These are phyloP conservation scores for Rhodotorula sp. DNA, from an alignment of 1,284 basidiomycete species.

Conservation along the genomic window DNA sequence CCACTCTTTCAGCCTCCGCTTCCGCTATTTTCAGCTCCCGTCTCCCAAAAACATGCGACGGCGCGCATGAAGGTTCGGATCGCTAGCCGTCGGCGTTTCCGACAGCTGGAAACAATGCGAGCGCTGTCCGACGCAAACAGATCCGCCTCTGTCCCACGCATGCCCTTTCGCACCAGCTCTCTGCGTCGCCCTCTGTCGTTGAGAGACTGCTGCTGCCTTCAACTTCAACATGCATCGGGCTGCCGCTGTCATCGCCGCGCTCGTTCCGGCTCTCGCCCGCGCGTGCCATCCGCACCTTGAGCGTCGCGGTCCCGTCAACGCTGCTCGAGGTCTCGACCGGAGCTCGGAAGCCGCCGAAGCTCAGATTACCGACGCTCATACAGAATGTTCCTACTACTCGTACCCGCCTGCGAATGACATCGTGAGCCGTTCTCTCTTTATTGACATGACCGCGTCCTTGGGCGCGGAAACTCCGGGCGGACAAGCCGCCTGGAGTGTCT, in stretches of 20 bases:
- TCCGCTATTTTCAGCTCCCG: neutral
- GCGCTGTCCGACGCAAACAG: no score
- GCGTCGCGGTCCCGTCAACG: slow-evolving; percentile 1
- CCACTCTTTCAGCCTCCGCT: neutral
- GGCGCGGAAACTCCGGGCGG: neutral
- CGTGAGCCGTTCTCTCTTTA: slow-evolving; percentile 6
- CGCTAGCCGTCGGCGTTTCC: no score
- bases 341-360: slow-evolving; percentile 13
- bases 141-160: no score
- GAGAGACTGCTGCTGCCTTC: no score
- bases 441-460: neutral
- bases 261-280: neutral
- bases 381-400: slow-evolving; percentile 24
- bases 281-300: neutral
- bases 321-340: slow-evolving; percentile 17
- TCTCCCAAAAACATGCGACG: neutral
- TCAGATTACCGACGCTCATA: slow-evolving; percentile 2
- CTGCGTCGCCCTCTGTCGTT: no score
- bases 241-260: neutral
- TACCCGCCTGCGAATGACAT: slow-evolving; percentile 12
- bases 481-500: neutral
- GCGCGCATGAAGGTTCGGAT: no score
- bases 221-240: neutral
- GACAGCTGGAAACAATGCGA: no score
- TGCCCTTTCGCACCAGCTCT: no score